A percentile compares a stretch with the other conserved stretches of the same genome.
Evolutionary conservation across 768 basidiomycete genomes (phyloP).

Genomic region (Mycena vitilis): DNA sequence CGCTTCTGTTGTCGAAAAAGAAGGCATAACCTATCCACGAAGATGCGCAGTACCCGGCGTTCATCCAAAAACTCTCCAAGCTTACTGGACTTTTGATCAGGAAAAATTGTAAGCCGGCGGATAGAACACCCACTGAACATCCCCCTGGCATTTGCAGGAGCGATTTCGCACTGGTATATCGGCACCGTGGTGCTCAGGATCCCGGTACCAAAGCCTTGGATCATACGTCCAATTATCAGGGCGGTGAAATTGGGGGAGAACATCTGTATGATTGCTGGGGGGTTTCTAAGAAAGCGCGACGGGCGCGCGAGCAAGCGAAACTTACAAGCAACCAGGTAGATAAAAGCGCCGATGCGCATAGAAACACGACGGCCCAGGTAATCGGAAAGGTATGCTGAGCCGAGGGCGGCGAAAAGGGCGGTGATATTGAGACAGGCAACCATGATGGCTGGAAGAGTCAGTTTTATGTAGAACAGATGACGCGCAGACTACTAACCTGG

Average conservation of each 20-base stretch:
- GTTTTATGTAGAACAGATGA: background rate
- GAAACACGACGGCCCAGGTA: conserved; percentile 62
- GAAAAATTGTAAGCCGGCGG: no score
- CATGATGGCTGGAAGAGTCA: conserved; percentile 50
- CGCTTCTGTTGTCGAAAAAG: conserved; percentile 56
- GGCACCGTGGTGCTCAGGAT: conserved; percentile 65
- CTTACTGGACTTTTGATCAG: conserved; percentile 39
- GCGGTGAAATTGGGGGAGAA: conserved; percentile 57
- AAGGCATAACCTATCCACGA: conserved; percentile 63
- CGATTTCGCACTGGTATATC: conserved; percentile 61
- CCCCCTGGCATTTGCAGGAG: conserved; percentile 60
- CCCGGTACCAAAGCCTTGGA: conserved; percentile 62
- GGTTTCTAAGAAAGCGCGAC: background rate
- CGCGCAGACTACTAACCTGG: conserved; percentile 50
- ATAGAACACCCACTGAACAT: conserved; percentile 48
- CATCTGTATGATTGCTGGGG: conserved; percentile 57
- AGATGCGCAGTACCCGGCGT: conserved; percentile 60
- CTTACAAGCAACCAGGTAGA: conserved; percentile 57
- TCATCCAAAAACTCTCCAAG: conserved; percentile 66
- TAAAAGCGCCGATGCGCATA: conserved; percentile 60
- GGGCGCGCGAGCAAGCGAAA: background rate
- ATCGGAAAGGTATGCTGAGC: conserved; percentile 63
- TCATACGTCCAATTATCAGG: conserved; percentile 56
- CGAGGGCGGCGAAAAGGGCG: conserved; percentile 58
- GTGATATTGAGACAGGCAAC: conserved; percentile 65